Evolutionary conservation across 1,284 basidiomycete species (phyloP).

Genomic region (Apiotrichum akiyoshidainum): DNA sequence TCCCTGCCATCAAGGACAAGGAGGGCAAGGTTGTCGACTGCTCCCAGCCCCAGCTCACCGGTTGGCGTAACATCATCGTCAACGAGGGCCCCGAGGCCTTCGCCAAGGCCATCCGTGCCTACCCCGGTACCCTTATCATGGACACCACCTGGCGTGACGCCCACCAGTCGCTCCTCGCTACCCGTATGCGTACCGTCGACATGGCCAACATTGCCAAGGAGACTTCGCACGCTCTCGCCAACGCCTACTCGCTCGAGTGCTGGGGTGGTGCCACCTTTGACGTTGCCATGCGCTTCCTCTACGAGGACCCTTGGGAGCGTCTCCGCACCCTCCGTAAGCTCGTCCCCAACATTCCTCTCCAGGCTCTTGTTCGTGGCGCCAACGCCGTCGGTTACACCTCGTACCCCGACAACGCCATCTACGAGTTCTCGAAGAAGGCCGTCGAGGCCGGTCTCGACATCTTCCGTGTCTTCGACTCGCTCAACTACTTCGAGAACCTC

Average conservation of each 20-base stretch:
- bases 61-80: conserved; percentile 99
- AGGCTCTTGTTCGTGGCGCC: conserved; percentile 96
- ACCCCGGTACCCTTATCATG: conserved; percentile 93
- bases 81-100: conserved; percentile 98
- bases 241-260: conserved; percentile 96
- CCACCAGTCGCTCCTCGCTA: conserved; percentile 96
- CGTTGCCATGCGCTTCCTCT: conserved; percentile 99
- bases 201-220: conserved; percentile 99
- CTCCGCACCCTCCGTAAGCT: conserved; percentile 89
- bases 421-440: conserved; percentile 96
- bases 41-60: conserved; percentile 74
- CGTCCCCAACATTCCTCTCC: conserved; percentile 97
- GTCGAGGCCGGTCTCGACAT: conserved; percentile 99
- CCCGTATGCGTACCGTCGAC: conserved; percentile 91
- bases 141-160: conserved; percentile 99
- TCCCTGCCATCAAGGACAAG: conserved; percentile 77
- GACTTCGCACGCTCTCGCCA: conserved; percentile 89
- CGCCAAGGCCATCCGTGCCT: conserved; percentile 94
- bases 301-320: conserved; percentile 99
- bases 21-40: conserved; percentile 75
- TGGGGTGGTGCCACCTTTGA: conserved; percentile 99
- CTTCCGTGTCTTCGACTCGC: conserved; percentile 98
- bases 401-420: conserved; percentile 99
- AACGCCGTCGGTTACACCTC: conserved; percentile 99
- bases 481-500: conserved; percentile 98